phyloP scores from a whole-genome alignment of 352 stramenopile species.

The Pythium brachiatum region DNA sequence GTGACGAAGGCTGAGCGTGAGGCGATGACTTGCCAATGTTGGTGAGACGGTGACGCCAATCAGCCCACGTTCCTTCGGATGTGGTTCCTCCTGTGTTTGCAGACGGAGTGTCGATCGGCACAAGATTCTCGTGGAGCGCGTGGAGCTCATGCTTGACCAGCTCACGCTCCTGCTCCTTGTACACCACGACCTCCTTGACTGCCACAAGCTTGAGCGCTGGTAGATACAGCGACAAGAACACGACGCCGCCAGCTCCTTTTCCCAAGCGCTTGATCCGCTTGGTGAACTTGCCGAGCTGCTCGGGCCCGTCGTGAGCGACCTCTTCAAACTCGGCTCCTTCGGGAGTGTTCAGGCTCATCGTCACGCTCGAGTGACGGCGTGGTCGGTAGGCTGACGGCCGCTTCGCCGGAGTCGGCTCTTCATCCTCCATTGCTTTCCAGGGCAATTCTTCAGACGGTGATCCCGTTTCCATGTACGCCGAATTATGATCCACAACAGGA shows the following conservation, averaged over 20 bases:
- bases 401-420: neutral
- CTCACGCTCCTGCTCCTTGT: conserved; percentile 73
- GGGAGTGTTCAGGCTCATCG: conserved; percentile 51
- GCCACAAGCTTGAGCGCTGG: conserved; percentile 82
- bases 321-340: conserved; percentile 72
- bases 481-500: neutral
- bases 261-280: conserved; percentile 71
- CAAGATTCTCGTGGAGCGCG: conserved; percentile 81
- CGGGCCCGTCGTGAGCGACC: conserved; percentile 69
- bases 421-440: conserved; percentile 23
- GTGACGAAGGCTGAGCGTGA: neutral
- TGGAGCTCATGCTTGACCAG: conserved; percentile 88
- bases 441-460: conserved; percentile 4
- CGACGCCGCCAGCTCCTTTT: conserved; percentile 80
- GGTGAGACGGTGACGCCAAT: conserved; percentile 16
- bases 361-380: conserved; percentile 55
- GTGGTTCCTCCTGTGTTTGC: neutral
- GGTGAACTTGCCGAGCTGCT: conserved; percentile 55
- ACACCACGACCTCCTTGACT: conserved; percentile 83
- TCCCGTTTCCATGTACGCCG: neutral
- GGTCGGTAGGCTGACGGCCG: conserved; percentile 13
- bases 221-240: conserved; percentile 83
- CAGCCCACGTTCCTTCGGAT: conserved; percentile 10
- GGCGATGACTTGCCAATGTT: conserved; percentile 3
- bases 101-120: conserved; percentile 43